These are phyloP conservation scores for Trichophyton rubrum DNA, from an alignment of 2,329 filamentous ascomycete species.

Conservation along the genomic window DNA sequence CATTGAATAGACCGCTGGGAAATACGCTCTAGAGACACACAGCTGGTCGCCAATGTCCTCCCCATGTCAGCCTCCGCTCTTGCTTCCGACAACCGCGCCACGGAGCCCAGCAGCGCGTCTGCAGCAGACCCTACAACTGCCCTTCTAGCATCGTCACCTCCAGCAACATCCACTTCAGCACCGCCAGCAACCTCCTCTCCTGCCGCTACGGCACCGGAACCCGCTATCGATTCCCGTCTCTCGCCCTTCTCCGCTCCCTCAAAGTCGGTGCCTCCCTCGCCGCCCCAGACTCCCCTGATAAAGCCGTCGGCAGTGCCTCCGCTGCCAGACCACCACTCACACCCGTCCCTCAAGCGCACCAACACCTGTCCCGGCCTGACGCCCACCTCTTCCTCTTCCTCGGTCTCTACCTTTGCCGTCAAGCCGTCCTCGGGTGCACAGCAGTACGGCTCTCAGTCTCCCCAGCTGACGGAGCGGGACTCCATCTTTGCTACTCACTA, in stretches of 20 bases:
- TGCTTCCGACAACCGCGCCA: conserved; percentile 30
- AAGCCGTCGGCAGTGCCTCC: conserved; percentile 16
- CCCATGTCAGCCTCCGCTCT: conserved; percentile 39
- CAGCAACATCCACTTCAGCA: neutral
- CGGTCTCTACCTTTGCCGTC: neutral
- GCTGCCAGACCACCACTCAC: conserved; percentile 5
- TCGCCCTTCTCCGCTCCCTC: conserved; percentile 24
- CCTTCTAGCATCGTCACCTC: too few relatives aligned
- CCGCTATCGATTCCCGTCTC: conserved; percentile 18
- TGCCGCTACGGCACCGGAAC: neutral
- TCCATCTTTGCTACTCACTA: conserved; percentile 54
- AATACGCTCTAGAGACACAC: neutral
- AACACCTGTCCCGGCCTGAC: conserved; percentile 13
- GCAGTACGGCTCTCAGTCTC: conserved; percentile 22
- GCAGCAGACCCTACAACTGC: neutral
- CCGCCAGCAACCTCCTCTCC: neutral
- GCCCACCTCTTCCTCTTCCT: neutral
- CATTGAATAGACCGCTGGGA: neutral
- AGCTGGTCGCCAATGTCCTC: conserved; percentile 36
- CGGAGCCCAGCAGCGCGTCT: conserved; percentile 12
- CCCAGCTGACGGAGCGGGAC: conserved; percentile 49
- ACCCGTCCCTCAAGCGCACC: conserved; percentile 10
- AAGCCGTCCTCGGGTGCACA: conserved; percentile 7
- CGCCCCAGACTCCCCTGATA: conserved; percentile 26
- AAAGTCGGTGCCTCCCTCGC: conserved; percentile 19